Conservation (phyloP, 202 grass and related monocot species). For the Musa balbisiana region DNA sequence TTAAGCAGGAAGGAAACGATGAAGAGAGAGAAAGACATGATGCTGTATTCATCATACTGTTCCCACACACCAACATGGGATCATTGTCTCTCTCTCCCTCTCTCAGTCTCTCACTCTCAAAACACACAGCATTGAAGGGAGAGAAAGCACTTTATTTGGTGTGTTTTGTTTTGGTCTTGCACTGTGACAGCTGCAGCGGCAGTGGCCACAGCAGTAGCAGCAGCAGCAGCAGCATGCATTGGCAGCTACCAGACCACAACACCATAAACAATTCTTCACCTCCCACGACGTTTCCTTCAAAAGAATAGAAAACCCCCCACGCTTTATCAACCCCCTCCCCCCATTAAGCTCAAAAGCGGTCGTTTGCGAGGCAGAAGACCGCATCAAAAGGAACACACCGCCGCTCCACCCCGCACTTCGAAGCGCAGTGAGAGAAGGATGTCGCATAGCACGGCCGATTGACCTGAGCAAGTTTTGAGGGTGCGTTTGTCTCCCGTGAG, state of each 20-base stretch:
- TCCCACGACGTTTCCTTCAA: not conserved
- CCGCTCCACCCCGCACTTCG: not conserved
- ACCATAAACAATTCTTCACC: conserved; percentile 4
- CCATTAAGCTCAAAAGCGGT: not conserved
- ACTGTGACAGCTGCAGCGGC: conserved; percentile 4
- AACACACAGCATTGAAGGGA: not conserved
- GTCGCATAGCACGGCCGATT: too few species aligned
- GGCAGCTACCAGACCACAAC: not conserved
- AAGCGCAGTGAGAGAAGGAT: not conserved
- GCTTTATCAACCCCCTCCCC: not conserved
- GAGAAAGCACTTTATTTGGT: conserved; percentile 7
- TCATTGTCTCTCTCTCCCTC: not conserved
- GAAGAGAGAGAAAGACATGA: not conserved
- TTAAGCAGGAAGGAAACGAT: not conserved
- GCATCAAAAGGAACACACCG: conserved; percentile 9
- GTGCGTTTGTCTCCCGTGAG: too few species aligned
- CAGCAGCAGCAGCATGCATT: not conserved
- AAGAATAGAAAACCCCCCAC: conserved; percentile 12
- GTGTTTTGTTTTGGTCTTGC: not conserved
- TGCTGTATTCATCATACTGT: not conserved
- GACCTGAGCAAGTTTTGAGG: too few species aligned
- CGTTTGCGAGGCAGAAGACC: too few species aligned
- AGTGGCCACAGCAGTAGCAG: not conserved
- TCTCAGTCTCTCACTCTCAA: not conserved
- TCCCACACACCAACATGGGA: not conserved